Percentiles rank a stretch among this genome's conserved stretches.
These are phyloP conservation scores for Cymbopogon flexuosus DNA, from an alignment of 202 grass and related monocot genomes.

Conservation along the genomic window DNA sequence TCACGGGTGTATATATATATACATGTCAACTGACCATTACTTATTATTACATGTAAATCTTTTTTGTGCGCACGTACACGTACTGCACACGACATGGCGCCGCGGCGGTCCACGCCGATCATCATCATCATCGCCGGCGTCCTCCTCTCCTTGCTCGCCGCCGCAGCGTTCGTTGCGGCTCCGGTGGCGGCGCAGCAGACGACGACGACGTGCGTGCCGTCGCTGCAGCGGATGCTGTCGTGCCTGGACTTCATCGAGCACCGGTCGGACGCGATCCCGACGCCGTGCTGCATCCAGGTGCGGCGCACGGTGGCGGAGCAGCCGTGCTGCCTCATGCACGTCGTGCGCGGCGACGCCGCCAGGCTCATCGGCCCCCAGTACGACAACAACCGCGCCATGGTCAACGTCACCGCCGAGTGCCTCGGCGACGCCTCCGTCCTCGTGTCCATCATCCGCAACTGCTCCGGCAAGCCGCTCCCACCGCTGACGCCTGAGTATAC, in stretches of 20 bases:
- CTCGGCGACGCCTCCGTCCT: slow-evolving; percentile 8
- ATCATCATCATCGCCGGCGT: background rate
- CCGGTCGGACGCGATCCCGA: slow-evolving; percentile 21
- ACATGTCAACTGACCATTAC: background rate
- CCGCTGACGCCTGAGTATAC: slow-evolving; percentile 38
- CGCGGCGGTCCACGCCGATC: background rate
- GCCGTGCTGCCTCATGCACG: slow-evolving; percentile 52
- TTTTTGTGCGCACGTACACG: background rate
- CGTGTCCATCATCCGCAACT: background rate
- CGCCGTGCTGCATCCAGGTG: slow-evolving; percentile 33
- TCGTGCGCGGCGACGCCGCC: slow-evolving; percentile 23
- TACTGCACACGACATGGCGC: background rate
- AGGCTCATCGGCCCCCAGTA: slow-evolving; percentile 31
- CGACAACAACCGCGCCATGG: slow-evolving; percentile 29
- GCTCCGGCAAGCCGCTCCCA: slow-evolving; percentile 39
- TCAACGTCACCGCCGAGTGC: slow-evolving; percentile 16
- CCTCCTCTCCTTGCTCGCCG: background rate
- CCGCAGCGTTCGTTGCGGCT: background rate
- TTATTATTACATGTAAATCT: background rate
- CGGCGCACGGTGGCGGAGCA: slow-evolving; percentile 17
- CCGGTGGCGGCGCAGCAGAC: background rate
- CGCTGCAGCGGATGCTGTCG: slow-evolving; percentile 37
- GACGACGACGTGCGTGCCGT: slow-evolving; percentile 32
- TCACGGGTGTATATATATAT: no score
- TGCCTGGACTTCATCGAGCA: slow-evolving; percentile 60